Conservation (phyloP, 2,329 filamentous ascomycete species). For the Fusarium guadeloupense region DNA sequence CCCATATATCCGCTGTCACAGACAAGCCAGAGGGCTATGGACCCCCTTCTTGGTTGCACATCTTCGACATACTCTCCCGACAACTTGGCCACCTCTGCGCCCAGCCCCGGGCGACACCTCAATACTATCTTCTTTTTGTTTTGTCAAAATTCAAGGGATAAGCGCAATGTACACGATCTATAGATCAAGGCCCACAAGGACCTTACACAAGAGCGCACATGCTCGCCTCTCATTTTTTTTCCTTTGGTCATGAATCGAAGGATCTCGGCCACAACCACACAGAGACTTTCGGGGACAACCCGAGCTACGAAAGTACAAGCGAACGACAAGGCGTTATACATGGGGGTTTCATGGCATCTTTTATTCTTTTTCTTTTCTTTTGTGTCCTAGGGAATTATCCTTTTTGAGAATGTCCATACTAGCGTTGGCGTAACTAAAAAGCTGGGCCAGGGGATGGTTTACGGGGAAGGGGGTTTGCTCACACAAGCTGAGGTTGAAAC, state of each 20-base stretch:
- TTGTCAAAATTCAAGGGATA: conserved; percentile 1
- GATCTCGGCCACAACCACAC: conserved; percentile 20
- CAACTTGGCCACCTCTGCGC: background rate
- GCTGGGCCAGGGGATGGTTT: conserved; percentile 22
- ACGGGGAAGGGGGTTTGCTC: conserved; percentile 1
- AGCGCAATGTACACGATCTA: conserved; percentile 38
- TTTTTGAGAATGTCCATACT: conserved; percentile 42
- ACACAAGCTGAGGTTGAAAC: conserved; percentile 10
- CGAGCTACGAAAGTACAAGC: conserved; percentile 24
- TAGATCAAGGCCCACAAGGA: conserved; percentile 35
- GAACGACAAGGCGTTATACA: conserved; percentile 34
- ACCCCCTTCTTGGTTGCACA: background rate
- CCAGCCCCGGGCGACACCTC: conserved; percentile 10
- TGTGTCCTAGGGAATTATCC: conserved; percentile 24
- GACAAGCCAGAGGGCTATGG: background rate
- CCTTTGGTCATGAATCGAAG: conserved; percentile 13
- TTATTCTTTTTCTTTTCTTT: conserved; percentile 17
- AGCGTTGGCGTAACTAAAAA: conserved; percentile 47
- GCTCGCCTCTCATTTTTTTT: conserved; percentile 18
- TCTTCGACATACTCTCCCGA: background rate
- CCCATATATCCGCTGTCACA: background rate
- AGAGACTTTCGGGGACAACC: conserved; percentile 13
- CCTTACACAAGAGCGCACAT: conserved; percentile 25
- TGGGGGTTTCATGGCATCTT: conserved; percentile 12
- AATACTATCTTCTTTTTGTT: conserved; percentile 31